Evolutionary conservation across 2,329 filamentous ascomycete genomes (phyloP).

Genomic region (Pseudogymnoascus sp.): DNA sequence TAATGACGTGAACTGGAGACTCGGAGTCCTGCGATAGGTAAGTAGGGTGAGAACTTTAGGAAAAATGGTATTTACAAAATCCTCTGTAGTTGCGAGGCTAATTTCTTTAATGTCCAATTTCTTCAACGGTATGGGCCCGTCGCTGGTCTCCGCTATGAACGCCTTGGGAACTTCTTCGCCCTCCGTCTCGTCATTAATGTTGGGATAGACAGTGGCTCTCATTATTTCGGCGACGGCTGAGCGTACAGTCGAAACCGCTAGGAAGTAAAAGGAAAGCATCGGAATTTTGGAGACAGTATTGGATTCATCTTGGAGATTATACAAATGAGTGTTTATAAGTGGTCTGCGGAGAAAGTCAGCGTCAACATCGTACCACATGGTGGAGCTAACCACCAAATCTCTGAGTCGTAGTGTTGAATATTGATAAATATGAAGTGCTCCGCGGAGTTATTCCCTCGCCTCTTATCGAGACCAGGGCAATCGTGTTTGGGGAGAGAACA

Average conservation of each 20-base stretch:
- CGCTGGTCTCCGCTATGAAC: not conserved
- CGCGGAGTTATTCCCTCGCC: not conserved
- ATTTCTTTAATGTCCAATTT: not conserved
- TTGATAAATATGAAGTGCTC: not conserved
- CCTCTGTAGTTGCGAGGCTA: not conserved
- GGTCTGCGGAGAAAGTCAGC: not conserved
- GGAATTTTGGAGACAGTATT: not conserved
- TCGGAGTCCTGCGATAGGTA: not conserved
- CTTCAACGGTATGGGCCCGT: not conserved
- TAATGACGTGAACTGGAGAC: not conserved
- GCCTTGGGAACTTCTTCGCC: not conserved
- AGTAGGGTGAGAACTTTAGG: not conserved
- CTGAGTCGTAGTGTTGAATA: not conserved
- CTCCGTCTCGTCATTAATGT: not conserved
- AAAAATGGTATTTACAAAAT: not conserved
- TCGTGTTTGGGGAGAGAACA: not conserved
- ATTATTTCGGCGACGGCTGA: not conserved
- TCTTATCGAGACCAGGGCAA: not conserved
- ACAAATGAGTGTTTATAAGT: not conserved
- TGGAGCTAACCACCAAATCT: not conserved
- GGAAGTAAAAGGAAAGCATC: not conserved
- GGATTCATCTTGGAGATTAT: not conserved
- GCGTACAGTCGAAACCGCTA: not conserved
- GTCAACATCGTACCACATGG: not conserved
- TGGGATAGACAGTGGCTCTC: not conserved